Conservation (phyloP, 2,329 filamentous ascomycete genomes). For the Helotiales sp. region DNA sequence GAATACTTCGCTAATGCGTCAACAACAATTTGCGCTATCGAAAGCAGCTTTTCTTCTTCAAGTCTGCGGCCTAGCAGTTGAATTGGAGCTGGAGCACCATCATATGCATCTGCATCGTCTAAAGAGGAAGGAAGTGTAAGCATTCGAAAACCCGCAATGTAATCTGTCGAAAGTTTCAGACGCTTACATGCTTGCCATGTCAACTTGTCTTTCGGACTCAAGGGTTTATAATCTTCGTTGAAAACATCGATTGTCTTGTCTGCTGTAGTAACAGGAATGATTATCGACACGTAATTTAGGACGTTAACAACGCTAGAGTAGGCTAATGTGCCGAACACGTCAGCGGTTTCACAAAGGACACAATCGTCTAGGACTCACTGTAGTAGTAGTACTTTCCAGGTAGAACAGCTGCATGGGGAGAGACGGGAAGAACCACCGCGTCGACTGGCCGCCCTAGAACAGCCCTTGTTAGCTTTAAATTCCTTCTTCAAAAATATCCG, state of each 20-base stretch:
- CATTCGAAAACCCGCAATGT: neutral
- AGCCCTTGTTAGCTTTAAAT: neutral
- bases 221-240: neutral
- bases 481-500: neutral
- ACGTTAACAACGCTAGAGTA: conserved; percentile 12
- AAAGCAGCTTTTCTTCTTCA: conserved; percentile 3
- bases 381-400: conserved; percentile 3
- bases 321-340: neutral
- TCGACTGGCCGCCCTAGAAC: neutral
- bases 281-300: conserved; percentile 34
- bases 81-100: conserved; percentile 4
- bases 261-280: conserved; percentile 40
- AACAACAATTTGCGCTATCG: neutral
- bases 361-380: neutral
- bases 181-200: conserved; percentile 2
- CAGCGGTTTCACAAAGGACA: neutral
- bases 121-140: neutral
- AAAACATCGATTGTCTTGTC: conserved; percentile 37
- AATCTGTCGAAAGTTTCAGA: neutral
- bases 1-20: conserved; percentile 1
- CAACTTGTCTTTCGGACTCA: neutral
- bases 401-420: neutral
- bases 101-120: conserved; percentile 6
- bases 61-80: conserved; percentile 2
- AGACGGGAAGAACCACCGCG: neutral